A percentile compares a stretch with the other conserved stretches of the same genome.
phyloP scores from a whole-genome alignment of 805 yeast genomes.

The Ogataea thermomethanolica region DNA sequence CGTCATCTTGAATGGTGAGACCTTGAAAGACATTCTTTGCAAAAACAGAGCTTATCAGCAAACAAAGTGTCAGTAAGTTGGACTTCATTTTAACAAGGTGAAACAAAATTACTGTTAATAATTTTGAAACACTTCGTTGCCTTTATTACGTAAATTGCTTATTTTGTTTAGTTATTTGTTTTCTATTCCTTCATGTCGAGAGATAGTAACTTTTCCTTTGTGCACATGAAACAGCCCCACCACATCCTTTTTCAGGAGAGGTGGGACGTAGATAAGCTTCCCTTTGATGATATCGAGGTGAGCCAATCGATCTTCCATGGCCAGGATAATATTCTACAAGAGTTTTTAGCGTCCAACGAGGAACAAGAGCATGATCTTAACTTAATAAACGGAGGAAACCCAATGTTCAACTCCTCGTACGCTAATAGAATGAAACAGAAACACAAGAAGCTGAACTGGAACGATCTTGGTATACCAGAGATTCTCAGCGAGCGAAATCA shows the following conservation, averaged over 20 bases:
- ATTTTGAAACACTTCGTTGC: constrained; percentile 1
- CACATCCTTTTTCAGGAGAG: constrained; percentile 31
- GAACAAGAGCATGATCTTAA: constrained; percentile 28
- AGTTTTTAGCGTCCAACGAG: constrained; percentile 26
- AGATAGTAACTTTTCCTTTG: constrained; percentile 28
- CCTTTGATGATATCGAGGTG: constrained; percentile 33
- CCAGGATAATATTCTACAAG: constrained; percentile 26
- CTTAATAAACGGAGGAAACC: constrained; percentile 23
- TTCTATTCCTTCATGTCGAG: constrained; percentile 18
- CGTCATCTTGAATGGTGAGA: constrained; percentile 8
- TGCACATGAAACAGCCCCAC: constrained; percentile 31
- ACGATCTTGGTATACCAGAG: constrained; percentile 27
- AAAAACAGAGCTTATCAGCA: constrained; percentile 3
- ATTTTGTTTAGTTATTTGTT: background rate
- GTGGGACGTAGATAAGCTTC: constrained; percentile 31
- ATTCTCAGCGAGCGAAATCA: constrained; percentile 16
- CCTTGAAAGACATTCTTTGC: constrained; percentile 21
- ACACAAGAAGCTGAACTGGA: constrained; percentile 30
- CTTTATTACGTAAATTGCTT: background rate
- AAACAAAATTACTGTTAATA: background rate
- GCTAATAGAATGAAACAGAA: constrained; percentile 27
- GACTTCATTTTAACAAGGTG: background rate
- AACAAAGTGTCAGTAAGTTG: background rate
- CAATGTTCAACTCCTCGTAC: constrained; percentile 29
- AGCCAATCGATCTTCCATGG: constrained; percentile 17